Base-by-base conservation (phyloP, 257 asterid genomes). In the Solanum chilense region DNA sequence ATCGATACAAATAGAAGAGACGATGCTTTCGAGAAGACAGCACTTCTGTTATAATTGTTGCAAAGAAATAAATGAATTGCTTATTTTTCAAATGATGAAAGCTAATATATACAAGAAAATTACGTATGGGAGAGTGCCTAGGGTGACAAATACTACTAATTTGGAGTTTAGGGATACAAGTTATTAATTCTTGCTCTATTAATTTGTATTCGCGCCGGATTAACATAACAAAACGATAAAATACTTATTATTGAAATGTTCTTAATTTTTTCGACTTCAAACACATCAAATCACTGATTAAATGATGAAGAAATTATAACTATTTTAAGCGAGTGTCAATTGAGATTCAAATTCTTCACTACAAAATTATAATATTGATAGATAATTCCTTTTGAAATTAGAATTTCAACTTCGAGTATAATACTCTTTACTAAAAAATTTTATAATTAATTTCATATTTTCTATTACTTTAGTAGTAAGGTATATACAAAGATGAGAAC, bases 161-260 rank as follows among this genome's bases (percentile, higher is more conserved):
- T 73, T 10, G 9, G 29, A 73, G 47, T 37, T 35, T 35, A 5
- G 49, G 9, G 8, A 70, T 70, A 70, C 44, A 33, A 33, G 25
- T 70, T 3, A 3, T 1, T 29, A 31, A 3, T 31, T 69, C 73
- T 66, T 25, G 73, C 73, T 64, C 16, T 31, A 47, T 56, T 20
- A 25, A 68, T 69, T 0, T 7, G 75, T 2, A 27, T 69, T 69
- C 1, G 35, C 1, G 0, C 4, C 0, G 4, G 2, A 29, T 29
- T 29, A 69, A 27, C 12, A 5, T 68, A 68, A 27, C 18, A 29
- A 29, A 52, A 2, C 10, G n/a, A 52, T 18, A 18, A 52, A 52
- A 52, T 52, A 9, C n/a, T 52, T 52, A 52, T 52, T 52, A 52
- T 18, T 23, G 8, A 2, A 6, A 52, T 0, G 62, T 52, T 18